phyloP scores from a whole-genome alignment of 441 rosid species.

The Rhodomyrtus psidioides region DNA sequence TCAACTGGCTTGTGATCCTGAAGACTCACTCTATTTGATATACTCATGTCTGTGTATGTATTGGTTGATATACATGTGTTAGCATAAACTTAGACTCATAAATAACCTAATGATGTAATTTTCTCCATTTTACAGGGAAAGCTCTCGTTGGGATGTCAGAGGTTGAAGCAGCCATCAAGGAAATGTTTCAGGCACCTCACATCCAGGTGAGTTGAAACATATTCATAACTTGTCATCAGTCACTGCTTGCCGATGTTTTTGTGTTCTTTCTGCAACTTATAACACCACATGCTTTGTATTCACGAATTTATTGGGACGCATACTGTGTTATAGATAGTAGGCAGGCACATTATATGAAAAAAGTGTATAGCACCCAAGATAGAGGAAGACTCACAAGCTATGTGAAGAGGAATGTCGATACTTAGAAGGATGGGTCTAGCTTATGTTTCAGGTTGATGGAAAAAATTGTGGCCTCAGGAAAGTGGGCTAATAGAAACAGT shows the following conservation, averaged over 20 bases:
- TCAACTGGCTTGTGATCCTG: neutral
- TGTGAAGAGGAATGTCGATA: neutral
- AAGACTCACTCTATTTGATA: neutral
- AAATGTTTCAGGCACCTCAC: constrained; percentile 99
- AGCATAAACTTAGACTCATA: neutral
- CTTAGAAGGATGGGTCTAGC: neutral
- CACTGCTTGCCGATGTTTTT: neutral
- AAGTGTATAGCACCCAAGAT: neutral
- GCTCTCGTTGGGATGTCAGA: constrained; percentile 65
- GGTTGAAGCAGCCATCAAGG: constrained; percentile 90
- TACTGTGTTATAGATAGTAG: neutral
- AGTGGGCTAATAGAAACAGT: neutral
- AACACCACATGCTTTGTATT: neutral
- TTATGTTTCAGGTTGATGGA: neutral
- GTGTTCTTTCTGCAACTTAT: neutral
- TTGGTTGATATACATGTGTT: neutral
- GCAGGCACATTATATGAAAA: neutral
- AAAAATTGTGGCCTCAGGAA: neutral
- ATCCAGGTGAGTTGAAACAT: constrained; percentile 60
- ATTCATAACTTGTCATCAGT: neutral
- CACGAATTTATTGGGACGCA: neutral
- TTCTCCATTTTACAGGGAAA: constrained; percentile 34
- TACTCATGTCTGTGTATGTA: neutral
- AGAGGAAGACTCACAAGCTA: neutral
- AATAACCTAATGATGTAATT: neutral